Conservation (phyloP, 352 stramenopile genomes). For the Plasmopara halstedii region DNA sequence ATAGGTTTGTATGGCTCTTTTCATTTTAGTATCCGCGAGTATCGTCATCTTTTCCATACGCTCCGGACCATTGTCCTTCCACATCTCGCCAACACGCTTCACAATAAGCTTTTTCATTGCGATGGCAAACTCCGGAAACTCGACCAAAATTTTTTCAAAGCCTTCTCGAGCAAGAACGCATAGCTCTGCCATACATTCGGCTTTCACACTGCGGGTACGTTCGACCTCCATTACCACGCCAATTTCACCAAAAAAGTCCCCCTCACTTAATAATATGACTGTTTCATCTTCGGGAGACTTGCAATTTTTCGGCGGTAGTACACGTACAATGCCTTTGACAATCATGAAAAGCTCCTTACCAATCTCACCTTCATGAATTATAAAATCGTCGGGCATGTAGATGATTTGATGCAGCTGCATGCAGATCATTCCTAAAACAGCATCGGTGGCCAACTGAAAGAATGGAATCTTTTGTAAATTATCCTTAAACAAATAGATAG, state of each 20-base stretch:
- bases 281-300: slow-evolving; percentile 20
- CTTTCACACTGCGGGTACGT: slow-evolving; percentile 48
- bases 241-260: slow-evolving; percentile 63
- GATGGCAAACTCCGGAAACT: slow-evolving; percentile 63
- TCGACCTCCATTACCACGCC: slow-evolving; percentile 61
- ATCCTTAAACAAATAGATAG: slow-evolving; percentile 66
- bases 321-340: slow-evolving; percentile 55
- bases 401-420: slow-evolving; percentile 61
- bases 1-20: slow-evolving; percentile 41
- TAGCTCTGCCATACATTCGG: slow-evolving; percentile 60
- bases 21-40: slow-evolving; percentile 56
- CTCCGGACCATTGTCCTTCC: slow-evolving; percentile 28
- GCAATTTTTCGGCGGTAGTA: slow-evolving; percentile 35
- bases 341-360: slow-evolving; percentile 68
- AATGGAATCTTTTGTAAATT: slow-evolving; percentile 64
- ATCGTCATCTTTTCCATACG: slow-evolving; percentile 60
- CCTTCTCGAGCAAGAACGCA: slow-evolving; percentile 51
- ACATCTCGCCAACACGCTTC: slow-evolving; percentile 61
- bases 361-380: slow-evolving; percentile 59
- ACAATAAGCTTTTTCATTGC: slow-evolving; percentile 67
- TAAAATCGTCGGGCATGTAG: slow-evolving; percentile 57
- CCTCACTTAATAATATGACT: slow-evolving; percentile 50
- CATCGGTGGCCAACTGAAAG: slow-evolving; percentile 55
- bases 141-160: slow-evolving; percentile 62
- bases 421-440: slow-evolving; percentile 60